phyloP scores from a whole-genome alignment of 352 stramenopile genomes.

The Phytopythium montanum region DNA sequence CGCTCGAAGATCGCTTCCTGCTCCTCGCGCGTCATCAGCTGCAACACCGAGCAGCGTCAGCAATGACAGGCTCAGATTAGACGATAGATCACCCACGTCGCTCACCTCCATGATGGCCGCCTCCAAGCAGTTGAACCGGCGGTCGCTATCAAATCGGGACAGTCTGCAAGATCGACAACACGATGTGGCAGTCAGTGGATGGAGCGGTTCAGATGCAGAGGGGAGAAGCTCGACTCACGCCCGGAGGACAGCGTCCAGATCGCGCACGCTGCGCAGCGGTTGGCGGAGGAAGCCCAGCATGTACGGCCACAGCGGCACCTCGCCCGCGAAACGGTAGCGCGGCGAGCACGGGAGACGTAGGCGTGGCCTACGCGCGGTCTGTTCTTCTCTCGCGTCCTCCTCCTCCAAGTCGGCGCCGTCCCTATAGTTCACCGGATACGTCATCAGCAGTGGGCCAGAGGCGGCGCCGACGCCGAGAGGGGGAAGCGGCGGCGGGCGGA shows the following conservation, averaged over 20 bases:
- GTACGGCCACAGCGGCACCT: slow-evolving; percentile 76
- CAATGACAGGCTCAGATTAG: not conserved
- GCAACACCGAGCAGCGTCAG: slow-evolving; percentile 1
- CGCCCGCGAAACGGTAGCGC: slow-evolving; percentile 16
- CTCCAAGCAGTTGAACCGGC: slow-evolving; percentile 34
- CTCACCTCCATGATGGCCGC: slow-evolving; percentile 33
- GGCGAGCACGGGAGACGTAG: slow-evolving; percentile 48
- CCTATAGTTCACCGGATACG: slow-evolving; percentile 37
- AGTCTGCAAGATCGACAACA: not conserved
- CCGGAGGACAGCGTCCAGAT: slow-evolving; percentile 36
- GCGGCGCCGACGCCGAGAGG: not conserved
- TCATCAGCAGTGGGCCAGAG: slow-evolving; percentile 12
- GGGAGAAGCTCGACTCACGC: slow-evolving; percentile 21
- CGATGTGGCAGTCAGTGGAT: not conserved
- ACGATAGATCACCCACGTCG: not conserved
- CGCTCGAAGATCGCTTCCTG: slow-evolving; percentile 31
- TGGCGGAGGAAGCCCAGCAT: slow-evolving; percentile 36
- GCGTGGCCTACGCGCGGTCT: not conserved
- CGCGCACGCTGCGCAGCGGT: slow-evolving; percentile 32
- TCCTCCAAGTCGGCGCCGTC: slow-evolving; percentile 1
- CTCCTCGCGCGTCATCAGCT: slow-evolving; percentile 38
- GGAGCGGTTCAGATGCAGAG: too few relatives aligned
- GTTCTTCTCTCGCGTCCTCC: not conserved
- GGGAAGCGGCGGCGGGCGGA: slow-evolving; percentile 25
- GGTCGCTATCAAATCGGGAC: not conserved